A percentile compares a stretch with the other conserved stretches of the same genome.
Evolutionary conservation across 495 filamentous ascomycete genomes (phyloP).

Genomic region (Echria macrotheca): DNA sequence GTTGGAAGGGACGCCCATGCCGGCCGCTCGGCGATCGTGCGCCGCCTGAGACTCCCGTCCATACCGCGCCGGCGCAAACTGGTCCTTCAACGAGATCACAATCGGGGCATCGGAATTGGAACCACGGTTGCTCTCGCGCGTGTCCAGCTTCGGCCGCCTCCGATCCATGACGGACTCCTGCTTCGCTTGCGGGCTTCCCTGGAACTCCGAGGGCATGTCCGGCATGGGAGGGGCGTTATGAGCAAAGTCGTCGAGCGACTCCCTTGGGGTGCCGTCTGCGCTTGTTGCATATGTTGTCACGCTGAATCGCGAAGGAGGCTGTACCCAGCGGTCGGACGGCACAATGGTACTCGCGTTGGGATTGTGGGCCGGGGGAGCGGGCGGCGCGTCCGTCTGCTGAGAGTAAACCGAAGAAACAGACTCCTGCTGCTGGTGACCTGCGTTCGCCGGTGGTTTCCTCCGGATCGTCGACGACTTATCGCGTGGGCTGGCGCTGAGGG

Average conservation of each 20-base stretch:
- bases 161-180: conserved; percentile 34
- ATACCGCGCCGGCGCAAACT: conserved; percentile 19
- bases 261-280: conserved; percentile 49
- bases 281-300: conserved; percentile 64
- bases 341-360: conserved; percentile 17
- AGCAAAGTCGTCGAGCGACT: conserved; percentile 38
- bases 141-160: conserved; percentile 23
- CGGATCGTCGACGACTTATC: conserved; percentile 30
- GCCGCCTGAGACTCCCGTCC: conserved; percentile 13
- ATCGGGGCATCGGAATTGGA: conserved; percentile 19
- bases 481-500: conserved; percentile 18
- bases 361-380: conserved; percentile 19
- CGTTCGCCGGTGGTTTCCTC: conserved; percentile 32
- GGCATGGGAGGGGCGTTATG: conserved; percentile 30
- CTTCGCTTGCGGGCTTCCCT: conserved; percentile 15
- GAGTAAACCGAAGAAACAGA: conserved; percentile 36
- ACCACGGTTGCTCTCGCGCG: conserved; percentile 1
- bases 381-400: conserved; percentile 22
- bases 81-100: conserved; percentile 23
- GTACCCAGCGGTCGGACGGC: conserved; percentile 31
- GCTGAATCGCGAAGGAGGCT: conserved; percentile 67
- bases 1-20: conserved; percentile 1
- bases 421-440: conserved; percentile 25
- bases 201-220: conserved; percentile 20
- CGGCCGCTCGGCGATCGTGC: conserved; percentile 11